Percentiles rank a stretch among this genome's conserved stretches.
Conservation (phyloP, 164 flowering plant species). For the Saururus chinensis region DNA sequence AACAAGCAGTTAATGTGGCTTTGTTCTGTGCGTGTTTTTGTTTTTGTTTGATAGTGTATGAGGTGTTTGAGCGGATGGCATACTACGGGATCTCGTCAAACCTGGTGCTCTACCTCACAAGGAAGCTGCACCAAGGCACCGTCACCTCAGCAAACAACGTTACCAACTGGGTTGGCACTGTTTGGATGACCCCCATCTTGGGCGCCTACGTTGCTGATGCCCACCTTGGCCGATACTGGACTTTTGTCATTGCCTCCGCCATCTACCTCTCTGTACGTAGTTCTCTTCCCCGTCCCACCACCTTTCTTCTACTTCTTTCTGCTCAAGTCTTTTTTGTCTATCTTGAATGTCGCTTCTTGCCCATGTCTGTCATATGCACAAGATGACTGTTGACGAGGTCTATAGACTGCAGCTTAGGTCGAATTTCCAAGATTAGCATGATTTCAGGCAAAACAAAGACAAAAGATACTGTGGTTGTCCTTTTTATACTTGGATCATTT, state of each 20-base stretch:
- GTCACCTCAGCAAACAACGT: conserved; percentile 52
- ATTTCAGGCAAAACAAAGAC: too few species aligned
- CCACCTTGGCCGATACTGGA: conserved; percentile 59
- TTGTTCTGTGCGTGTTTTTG: neutral
- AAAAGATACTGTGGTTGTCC: too few species aligned
- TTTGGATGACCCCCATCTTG: conserved; percentile 56
- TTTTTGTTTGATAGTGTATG: conserved; percentile 32
- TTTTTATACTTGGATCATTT: neutral
- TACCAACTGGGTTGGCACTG: conserved; percentile 55
- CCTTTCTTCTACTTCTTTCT: neutral
- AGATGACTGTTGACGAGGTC: too few species aligned
- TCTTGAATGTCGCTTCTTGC: too few species aligned
- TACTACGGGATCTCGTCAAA: conserved; percentile 66
- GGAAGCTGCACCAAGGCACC: conserved; percentile 50
- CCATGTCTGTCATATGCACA: too few species aligned
- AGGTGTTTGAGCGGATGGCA: conserved; percentile 68
- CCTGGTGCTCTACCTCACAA: conserved; percentile 40
- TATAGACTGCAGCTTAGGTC: too few species aligned
- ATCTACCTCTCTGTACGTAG: conserved; percentile 45
- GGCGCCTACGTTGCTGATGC: conserved; percentile 76
- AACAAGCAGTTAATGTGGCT: neutral
- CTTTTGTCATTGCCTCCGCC: conserved; percentile 38
- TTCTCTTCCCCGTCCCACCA: neutral
- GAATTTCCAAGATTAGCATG: too few species aligned
- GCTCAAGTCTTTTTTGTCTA: too few species aligned